phyloP scores from a whole-genome alignment of 78 protist genomes.

The Dictyostelium intermedium region DNA sequence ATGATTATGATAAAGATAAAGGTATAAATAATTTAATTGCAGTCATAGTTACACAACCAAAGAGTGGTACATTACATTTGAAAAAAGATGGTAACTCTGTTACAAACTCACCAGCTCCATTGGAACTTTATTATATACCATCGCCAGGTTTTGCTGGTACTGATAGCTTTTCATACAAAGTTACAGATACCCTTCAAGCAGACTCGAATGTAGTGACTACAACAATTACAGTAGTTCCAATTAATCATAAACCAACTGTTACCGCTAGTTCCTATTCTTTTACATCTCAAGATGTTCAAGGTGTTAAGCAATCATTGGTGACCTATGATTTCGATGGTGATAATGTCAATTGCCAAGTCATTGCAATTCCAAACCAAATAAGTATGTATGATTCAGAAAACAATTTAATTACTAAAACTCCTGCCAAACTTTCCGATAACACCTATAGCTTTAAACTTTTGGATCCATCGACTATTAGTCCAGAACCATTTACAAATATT shows the following conservation, averaged over 20 bases:
- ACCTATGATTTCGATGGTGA: not conserved
- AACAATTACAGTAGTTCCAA: not conserved
- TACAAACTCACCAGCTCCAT: not conserved
- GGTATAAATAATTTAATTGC: not conserved
- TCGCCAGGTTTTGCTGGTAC: conserved; percentile 16
- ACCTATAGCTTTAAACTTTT: not conserved
- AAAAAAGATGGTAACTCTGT: not conserved
- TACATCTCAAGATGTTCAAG: not conserved
- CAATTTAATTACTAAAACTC: not conserved
- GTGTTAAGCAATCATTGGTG: too few relatives aligned
- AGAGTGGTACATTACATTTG: not conserved
- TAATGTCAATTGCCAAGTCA: not conserved
- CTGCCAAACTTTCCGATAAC: not conserved
- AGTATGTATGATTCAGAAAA: not conserved
- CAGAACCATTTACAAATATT: not conserved
- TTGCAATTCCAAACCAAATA: not conserved
- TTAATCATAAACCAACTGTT: conserved; percentile 32
- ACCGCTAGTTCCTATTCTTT: not conserved
- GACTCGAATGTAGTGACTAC: not conserved
- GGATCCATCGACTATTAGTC: not conserved
- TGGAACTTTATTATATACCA: conserved; percentile 5
- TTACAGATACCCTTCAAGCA: conserved; percentile 2
- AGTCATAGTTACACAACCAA: not conserved
- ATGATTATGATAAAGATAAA: not conserved
- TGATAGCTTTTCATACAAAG: not conserved